Conservation (phyloP, 2,329 filamentous ascomycete genomes). For the Cadophora luteo-olivacea region DNA sequence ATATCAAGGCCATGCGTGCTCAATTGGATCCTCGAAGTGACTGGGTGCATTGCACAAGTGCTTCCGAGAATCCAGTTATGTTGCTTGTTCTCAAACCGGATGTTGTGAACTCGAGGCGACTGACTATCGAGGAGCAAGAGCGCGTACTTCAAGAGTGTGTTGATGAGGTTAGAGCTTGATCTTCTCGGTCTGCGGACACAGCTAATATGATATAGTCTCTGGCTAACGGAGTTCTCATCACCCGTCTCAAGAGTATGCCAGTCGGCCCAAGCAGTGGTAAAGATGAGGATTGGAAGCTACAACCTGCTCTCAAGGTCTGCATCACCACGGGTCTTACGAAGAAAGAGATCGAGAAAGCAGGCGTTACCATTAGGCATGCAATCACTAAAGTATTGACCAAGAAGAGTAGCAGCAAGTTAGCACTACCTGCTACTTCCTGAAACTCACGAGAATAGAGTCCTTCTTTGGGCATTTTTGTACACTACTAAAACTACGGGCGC, state of each 20-base stretch:
- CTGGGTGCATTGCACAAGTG: conserved; percentile 85
- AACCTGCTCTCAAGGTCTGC: conserved; percentile 89
- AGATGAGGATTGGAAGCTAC: conserved; percentile 72
- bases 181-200: not conserved
- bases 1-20: conserved; percentile 82
- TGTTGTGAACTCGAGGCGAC: conserved; percentile 72
- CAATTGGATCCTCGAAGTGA: conserved; percentile 94
- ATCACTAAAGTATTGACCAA: conserved; percentile 88
- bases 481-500: conserved; percentile 6
- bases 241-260: conserved; percentile 81
- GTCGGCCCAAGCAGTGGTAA: conserved; percentile 67
- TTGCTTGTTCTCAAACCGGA: conserved; percentile 84
- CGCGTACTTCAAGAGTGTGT: conserved; percentile 86
- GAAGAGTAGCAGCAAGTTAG: conserved; percentile 58
- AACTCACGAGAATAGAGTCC: not conserved
- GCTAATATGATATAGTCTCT: conserved; percentile 63
- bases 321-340: conserved; percentile 85
- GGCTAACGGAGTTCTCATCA: conserved; percentile 88
- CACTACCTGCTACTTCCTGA: conserved; percentile 47
- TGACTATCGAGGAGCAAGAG: conserved; percentile 81
- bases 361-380: conserved; percentile 84
- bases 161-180: conserved; percentile 76
- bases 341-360: conserved; percentile 96
- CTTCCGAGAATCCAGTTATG: conserved; percentile 85
- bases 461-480: conserved; percentile 12